Conservation (phyloP, 495 filamentous ascomycete genomes). For the Hyphodiscus hymeniophilus region DNA sequence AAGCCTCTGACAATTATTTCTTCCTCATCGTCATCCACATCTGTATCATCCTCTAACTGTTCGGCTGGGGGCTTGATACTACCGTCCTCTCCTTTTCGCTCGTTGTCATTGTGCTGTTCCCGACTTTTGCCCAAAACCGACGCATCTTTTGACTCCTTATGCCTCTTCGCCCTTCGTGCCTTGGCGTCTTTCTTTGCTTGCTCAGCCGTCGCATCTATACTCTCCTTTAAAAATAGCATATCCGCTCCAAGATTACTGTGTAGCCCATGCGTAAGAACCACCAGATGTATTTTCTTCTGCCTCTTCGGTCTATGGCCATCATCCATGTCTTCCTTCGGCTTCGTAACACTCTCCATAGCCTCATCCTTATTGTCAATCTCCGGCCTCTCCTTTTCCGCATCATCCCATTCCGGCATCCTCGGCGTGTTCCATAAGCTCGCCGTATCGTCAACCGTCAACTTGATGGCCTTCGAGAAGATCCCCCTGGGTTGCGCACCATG, state of each 20-base stretch:
- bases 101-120: constrained; percentile 5
- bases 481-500: constrained; percentile 54
- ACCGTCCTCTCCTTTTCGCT: constrained; percentile 14
- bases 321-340: constrained; percentile 17
- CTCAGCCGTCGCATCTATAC: constrained; percentile 75
- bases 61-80: constrained; percentile 14
- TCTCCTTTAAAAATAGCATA: constrained; percentile 96
- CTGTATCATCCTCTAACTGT: constrained; percentile 20
- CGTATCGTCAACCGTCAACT: constrained; percentile 76
- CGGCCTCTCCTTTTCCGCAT: constrained; percentile 25
- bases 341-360: constrained; percentile 15
- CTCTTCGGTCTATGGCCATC: constrained; percentile 29
- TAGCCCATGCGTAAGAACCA: constrained; percentile 87
- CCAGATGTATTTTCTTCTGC: constrained; percentile 76
- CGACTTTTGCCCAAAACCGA: constrained; percentile 3
- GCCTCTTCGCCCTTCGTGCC: constrained; percentile 42
- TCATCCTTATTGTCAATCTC: constrained; percentile 13
- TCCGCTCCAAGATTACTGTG: constrained; percentile 96
- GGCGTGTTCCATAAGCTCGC: constrained; percentile 85
- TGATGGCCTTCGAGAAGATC: constrained; percentile 70
- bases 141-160: constrained; percentile 20
- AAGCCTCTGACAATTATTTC: constrained; percentile 93
- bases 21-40: constrained; percentile 59
- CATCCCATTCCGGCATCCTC: constrained; percentile 57
- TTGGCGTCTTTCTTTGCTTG: constrained; percentile 56